Conservation (phyloP, 75 land plant species). For the Pseudotsuga menziesii region DNA sequence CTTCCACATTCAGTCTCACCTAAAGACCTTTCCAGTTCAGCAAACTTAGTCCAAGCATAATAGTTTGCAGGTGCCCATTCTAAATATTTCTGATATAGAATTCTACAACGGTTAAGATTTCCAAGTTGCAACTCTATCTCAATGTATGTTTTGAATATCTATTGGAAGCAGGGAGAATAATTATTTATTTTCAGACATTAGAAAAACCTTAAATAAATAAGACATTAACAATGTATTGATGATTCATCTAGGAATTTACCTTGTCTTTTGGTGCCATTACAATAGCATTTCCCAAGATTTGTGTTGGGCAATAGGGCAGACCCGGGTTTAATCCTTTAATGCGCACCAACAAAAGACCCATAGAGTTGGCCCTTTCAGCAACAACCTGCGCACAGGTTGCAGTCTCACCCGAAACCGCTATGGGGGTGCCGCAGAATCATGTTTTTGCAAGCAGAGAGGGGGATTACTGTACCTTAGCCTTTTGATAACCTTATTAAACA, state of each 20-base stretch:
- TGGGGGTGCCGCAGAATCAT: too few relatives aligned
- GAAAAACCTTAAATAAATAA: neutral
- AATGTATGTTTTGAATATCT: constrained; percentile 95
- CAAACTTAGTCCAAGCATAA: constrained; percentile 97
- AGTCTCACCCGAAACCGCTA: too few relatives aligned
- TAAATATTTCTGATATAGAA: constrained; percentile 84
- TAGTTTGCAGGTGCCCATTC: constrained; percentile 97
- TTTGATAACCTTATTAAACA: too few relatives aligned
- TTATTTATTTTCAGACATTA: neutral
- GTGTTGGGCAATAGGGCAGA: too few relatives aligned
- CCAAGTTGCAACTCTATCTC: constrained; percentile 94
- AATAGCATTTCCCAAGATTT: constrained; percentile 83
- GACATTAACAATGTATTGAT: neutral
- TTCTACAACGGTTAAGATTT: constrained; percentile 81
- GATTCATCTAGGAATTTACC: constrained; percentile 28
- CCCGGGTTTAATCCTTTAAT: too few relatives aligned
- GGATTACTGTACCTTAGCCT: too few relatives aligned
- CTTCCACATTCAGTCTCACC: constrained; percentile 86
- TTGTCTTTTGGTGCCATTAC: constrained; percentile 96
- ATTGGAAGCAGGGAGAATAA: neutral
- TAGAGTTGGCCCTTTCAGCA: too few relatives aligned
- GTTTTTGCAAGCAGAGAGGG: too few relatives aligned
- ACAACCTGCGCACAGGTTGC: too few relatives aligned
- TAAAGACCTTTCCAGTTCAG: constrained; percentile 83
- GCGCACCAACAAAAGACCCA: too few relatives aligned